Base-by-base conservation (phyloP, 805 yeast species). In the Saccharomyces eubayanus region DNA sequence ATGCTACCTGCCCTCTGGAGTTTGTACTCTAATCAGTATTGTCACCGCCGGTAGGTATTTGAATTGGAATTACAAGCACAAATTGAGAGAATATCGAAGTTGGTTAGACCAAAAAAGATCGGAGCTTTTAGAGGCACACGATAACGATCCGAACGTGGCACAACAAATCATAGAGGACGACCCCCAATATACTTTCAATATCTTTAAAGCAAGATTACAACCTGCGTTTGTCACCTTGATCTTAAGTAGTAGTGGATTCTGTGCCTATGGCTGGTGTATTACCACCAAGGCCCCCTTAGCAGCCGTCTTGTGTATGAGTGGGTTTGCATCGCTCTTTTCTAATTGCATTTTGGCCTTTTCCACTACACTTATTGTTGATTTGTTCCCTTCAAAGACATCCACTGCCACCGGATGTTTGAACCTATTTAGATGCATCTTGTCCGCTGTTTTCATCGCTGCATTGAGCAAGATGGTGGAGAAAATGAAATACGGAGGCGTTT, bases 241-340 rank as follows among this genome's bases (percentile, higher is more conserved):
- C 2, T 40, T 74, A 1, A 58, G 80, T 5, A 62, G 78, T 3
- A 58, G 67, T 28, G 74, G 74, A 0, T 74, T 77, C 8, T 59
- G 79, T 0, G 55, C 84, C 28, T 86, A 78, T 67, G 96, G 95
- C 1, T 89, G 96, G 96, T 80, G 89, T 56, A 62, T 88, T 12
- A 73, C 79, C 36, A 68, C 70, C 28, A 67, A 72, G 29, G 75
- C 77, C 4, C 73, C 74, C 46, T 68, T 83, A 31, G 75, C 83
- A 0, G 79, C 81, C 0, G 80, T 87, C 5, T 70, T 88, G 14
- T 76, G 87, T 0, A 72, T 80, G 55, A 74, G 84, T 5, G 82
- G 81, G 48, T 65, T 84, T 51, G 74, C 81, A 1, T 82, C 91
- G 6, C 67, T 76, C 55, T 76, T 83, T n/a, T 74, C 84, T 5